Evolutionary conservation across 1,284 basidiomycete genomes (phyloP).

Genomic region (Ganoderma sinense): DNA sequence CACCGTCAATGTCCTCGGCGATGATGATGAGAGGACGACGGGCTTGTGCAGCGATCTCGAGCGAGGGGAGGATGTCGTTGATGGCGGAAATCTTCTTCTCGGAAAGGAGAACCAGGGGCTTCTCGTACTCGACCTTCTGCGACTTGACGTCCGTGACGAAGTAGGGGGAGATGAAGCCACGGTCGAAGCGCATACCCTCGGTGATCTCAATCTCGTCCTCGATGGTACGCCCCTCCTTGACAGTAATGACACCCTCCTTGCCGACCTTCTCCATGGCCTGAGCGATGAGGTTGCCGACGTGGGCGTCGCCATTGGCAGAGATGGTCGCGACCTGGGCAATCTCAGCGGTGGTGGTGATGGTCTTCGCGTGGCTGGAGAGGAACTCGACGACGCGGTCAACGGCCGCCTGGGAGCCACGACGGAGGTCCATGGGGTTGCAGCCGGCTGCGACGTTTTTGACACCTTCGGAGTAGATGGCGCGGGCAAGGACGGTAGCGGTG

Average conservation of each 20-base stretch:
- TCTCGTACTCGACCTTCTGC: slow-evolving; percentile 98
- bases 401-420: slow-evolving; percentile 94
- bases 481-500: slow-evolving; percentile 95
- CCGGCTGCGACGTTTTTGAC: slow-evolving; percentile 99
- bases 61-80: slow-evolving; percentile 94
- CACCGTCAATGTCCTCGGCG: slow-evolving; percentile 97
- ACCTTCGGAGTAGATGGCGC: slow-evolving; percentile 98
- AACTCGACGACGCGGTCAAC: slow-evolving; percentile 96
- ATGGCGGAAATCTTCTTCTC: slow-evolving; percentile 99
- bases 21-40: slow-evolving; percentile 96
- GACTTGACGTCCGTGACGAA: slow-evolving; percentile 99
- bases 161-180: slow-evolving; percentile 98
- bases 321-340: slow-evolving; percentile 99
- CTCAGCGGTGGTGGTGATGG: slow-evolving; percentile 96
- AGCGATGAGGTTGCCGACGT: slow-evolving; percentile 97
- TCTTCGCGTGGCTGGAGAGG: slow-evolving; percentile 90
- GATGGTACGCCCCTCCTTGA: slow-evolving; percentile 97
- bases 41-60: slow-evolving; percentile 91
- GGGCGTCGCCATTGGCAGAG: slow-evolving; percentile 95
- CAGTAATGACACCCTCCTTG: slow-evolving; percentile 99
- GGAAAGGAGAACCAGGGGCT: slow-evolving; percentile 91
- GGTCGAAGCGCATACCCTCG: slow-evolving; percentile 99
- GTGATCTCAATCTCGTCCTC: slow-evolving; percentile 99
- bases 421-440: slow-evolving; percentile 99
- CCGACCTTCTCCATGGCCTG: slow-evolving; percentile 99